phyloP scores from a whole-genome alignment of 768 basidiomycete genomes.

The Chiua virens region DNA sequence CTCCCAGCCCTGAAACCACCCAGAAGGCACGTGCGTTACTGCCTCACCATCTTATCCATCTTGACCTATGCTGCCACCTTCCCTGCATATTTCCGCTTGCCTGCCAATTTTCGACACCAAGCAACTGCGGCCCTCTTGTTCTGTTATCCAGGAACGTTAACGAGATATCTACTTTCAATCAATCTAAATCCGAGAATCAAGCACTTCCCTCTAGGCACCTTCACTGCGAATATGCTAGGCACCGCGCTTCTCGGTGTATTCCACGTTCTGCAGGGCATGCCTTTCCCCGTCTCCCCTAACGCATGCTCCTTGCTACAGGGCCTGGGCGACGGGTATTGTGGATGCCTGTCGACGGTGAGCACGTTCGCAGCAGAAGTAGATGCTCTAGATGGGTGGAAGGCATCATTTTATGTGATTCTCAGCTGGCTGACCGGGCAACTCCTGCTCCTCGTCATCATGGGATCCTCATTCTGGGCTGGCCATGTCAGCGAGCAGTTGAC shows the following conservation, averaged over 20 bases:
- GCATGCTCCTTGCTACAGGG: constrained; percentile 79
- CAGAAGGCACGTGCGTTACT: constrained; percentile 44
- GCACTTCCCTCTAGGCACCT: constrained; percentile 75
- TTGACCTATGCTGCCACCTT: constrained; percentile 74
- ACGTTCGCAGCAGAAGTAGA: constrained; percentile 85
- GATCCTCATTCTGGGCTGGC: constrained; percentile 59
- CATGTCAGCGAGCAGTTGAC: constrained; percentile 44
- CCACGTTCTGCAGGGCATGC: constrained; percentile 63
- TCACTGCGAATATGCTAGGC: constrained; percentile 71
- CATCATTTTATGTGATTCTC: constrained; percentile 63
- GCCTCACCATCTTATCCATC: constrained; percentile 54
- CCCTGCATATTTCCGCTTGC: constrained; percentile 75
- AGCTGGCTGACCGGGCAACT: constrained; percentile 74
- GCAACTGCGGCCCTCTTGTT: constrained; percentile 88
- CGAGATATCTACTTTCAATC: constrained; percentile 77
- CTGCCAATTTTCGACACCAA: constrained; percentile 66
- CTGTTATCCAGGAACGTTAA: constrained; percentile 84
- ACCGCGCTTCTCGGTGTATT: constrained; percentile 81
- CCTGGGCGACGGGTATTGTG: constrained; percentile 89
- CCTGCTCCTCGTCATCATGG: constrained; percentile 69
- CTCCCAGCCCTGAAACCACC: constrained; percentile 46
- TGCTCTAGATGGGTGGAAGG: constrained; percentile 54
- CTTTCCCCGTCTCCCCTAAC: constrained; percentile 40
- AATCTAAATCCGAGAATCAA: constrained; percentile 64
- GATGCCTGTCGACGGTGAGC: constrained; percentile 90